Evolutionary conservation across 805 yeast species (phyloP).

Genomic region (Candida awuae): DNA sequence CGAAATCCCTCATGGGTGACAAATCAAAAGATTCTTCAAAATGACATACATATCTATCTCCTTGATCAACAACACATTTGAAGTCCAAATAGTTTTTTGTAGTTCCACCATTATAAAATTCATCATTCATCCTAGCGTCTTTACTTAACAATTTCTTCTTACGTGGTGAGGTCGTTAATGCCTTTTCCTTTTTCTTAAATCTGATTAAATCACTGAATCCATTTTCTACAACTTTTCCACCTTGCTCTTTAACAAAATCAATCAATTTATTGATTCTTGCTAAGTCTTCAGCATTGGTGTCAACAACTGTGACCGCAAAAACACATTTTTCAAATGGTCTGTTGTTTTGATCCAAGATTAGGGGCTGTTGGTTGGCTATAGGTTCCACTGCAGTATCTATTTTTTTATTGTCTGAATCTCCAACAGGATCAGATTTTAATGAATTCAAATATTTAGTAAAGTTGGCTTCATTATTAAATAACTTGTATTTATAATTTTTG

Average conservation of each 20-base stretch:
- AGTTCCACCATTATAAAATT: not conserved
- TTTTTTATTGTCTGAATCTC: too few relatives aligned
- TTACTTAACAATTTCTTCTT: not conserved
- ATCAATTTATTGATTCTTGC: not conserved
- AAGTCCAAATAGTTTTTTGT: slow-evolving; percentile 10
- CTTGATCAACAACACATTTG: slow-evolving; percentile 3
- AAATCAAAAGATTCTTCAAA: not conserved
- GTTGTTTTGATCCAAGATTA: not conserved
- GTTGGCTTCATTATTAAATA: slow-evolving; percentile 13
- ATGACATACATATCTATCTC: not conserved
- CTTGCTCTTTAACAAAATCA: slow-evolving; percentile 7
- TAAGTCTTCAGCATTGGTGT: not conserved
- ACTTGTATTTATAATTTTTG: slow-evolving; percentile 7
- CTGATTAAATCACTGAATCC: slow-evolving; percentile 11
- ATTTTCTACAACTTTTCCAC: slow-evolving; percentile 10
- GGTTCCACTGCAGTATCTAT: too few relatives aligned
- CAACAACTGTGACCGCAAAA: slow-evolving; percentile 10
- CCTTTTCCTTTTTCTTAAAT: not conserved
- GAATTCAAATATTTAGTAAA: slow-evolving; percentile 12
- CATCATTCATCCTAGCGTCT: too few relatives aligned
- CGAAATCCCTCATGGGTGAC: slow-evolving; percentile 16
- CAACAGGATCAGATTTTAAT: not conserved
- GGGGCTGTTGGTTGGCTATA: not conserved
- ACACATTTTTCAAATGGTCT: slow-evolving; percentile 10
- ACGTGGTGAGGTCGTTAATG: not conserved